These are phyloP conservation scores for Penicillium steckii DNA, from an alignment of 495 filamentous ascomycete genomes.

Conservation along the genomic window DNA sequence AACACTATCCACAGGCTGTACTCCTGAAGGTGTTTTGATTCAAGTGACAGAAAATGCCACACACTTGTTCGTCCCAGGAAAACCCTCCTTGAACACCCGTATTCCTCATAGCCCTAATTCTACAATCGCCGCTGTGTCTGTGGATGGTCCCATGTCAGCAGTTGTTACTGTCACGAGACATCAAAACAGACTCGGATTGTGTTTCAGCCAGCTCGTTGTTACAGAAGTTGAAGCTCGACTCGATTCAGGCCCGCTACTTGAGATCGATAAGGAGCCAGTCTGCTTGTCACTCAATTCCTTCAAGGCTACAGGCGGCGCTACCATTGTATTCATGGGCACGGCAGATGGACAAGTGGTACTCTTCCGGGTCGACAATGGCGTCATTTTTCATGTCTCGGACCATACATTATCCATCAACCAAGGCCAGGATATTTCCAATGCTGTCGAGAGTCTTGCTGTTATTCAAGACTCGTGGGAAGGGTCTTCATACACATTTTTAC, in stretches of 20 bases:
- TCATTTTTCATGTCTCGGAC: conserved; percentile 20
- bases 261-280: conserved; percentile 33
- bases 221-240: conserved; percentile 11
- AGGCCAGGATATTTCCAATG: conserved; percentile 32
- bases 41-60: conserved; percentile 57
- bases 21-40: conserved; percentile 39
- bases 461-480: conserved; percentile 10
- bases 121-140: conserved; percentile 26
- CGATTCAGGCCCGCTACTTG: conserved; percentile 14
- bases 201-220: conserved; percentile 17
- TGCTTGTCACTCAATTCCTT: conserved; percentile 35
- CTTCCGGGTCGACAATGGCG: conserved; percentile 24
- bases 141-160: conserved; percentile 28
- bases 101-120: conserved; percentile 18
- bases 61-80: conserved; percentile 31
- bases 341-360: conserved; percentile 33
- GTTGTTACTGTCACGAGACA: conserved; percentile 27
- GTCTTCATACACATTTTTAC: conserved; percentile 20
- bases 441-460: conserved; percentile 38
- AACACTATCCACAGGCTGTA: conserved; percentile 55
- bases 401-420: conserved; percentile 9
- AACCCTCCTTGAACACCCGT: conserved; percentile 13
- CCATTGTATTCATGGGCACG: conserved; percentile 39
- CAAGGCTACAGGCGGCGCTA: conserved; percentile 4
- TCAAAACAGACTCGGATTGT: conserved; percentile 22